Evolutionary conservation across 306 rosid genomes (phyloP), one percentile per base, ranked within the genome.

Genomic region (Phaseolus lunatus): DNA sequence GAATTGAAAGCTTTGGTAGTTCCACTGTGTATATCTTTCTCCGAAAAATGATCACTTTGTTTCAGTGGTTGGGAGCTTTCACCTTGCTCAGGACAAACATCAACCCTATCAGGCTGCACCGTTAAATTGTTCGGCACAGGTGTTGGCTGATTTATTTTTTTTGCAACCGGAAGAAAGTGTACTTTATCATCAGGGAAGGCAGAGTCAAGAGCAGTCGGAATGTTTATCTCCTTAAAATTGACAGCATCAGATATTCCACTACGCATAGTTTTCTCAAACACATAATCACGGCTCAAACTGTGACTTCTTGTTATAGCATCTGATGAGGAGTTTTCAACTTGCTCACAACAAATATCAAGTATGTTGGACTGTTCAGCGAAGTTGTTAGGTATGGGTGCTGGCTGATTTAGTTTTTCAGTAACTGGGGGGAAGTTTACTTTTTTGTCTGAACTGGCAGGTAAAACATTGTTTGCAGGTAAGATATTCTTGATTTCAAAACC

Each of bases 401-500:
- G 71, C 49, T 41, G 86, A 71, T 64, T 82, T 54, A 33, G 49
- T 27, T 83, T 57, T 68, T 73, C 15, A 19, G 76, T 27, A 78
- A 59, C 73, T 64, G 85, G 62, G 23, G 20, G 13, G 24, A 44
- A 56, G 44, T 37, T 78, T 73, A 35, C 67, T 53, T 71, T 47
- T 73, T 70, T 71, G 76, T 61, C 77, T 50, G 68, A 66, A 49
- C 65, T 68, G 27, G 61, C 78, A 72, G 86, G 72, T 56, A 5
- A 47, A 78, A 75, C 63, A 69, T 74, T 70, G 26, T 78, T 73
- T 78, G 88, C 70, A 54, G 91, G 67, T 44, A 86, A 73, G 77
- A 81, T 50, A 91, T 86, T 85, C 53, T 79, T 85, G 69, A 89
- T 80, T 86, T 82, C 91, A 87, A 86, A 95, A 78, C 95, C 91